Evolutionary conservation across 2,329 filamentous ascomycete genomes (phyloP), one percentile per base, ranked within the genome.

Genomic region (Aspergillus candidus): DNA sequence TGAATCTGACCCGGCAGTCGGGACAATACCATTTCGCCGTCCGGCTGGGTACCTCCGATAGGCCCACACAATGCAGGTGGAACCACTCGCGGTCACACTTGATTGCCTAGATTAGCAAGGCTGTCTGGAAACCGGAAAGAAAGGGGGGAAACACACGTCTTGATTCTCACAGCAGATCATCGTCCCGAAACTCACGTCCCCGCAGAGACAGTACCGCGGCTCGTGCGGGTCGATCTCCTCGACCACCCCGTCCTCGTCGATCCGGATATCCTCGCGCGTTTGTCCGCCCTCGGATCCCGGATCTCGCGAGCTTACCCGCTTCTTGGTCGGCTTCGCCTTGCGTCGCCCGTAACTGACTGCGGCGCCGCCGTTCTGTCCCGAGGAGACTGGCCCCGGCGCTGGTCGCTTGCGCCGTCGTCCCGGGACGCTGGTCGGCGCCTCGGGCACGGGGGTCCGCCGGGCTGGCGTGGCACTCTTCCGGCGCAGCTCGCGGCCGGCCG

Each of bases 61-160:
- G 67, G 11, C 74, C 72, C 18, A 84, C 73, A 50, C 80, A 84
- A 31, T 72, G 70, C 37, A 83, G 72, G 55, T 84, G 80, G 59
- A 84, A 84, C 80, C 80, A 84, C 63, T 83, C 79, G 35, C 72
- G 76, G 50, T 82, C 78, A 62, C 80, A 84, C 74, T 82, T n/a
- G 7, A 11, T 32, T 42, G 6, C 13, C 11, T 17, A 30, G 12
- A 33, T 60, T 50, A 64, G 51, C 13, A 41, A 31, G 18, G 18
- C 3, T 13, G 8, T 35, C 7, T 10, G 32, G 4, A 32, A 12
- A 31, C 38, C 5, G 29, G 38, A 13, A 35, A 31, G 47, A 35
- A 27, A 17, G 39, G 35, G 18, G 32, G 44, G 39, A 59, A 38
- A 56, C 62, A 50, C 60, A 77, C 75, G 55, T 80, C 75, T 41